These are phyloP conservation scores for Thermochaetoides thermophila DNA, from an alignment of 495 filamentous ascomycete species.

Conservation along the genomic window DNA sequence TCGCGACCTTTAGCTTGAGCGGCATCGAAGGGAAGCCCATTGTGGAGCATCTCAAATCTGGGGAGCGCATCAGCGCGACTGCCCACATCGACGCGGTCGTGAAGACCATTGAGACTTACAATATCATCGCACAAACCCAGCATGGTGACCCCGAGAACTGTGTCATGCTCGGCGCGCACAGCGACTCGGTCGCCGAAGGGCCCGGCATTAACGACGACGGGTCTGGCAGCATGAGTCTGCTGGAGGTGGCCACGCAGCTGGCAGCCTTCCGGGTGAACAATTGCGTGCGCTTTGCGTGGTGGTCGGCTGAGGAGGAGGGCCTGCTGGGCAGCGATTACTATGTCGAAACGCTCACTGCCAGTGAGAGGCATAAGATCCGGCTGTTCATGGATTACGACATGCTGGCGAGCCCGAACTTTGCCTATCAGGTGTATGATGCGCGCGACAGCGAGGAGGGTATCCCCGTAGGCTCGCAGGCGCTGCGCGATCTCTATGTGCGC, in stretches of 20 bases:
- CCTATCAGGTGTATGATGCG: conserved; percentile 37
- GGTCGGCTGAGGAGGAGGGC: conserved; percentile 43
- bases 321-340: conserved; percentile 44
- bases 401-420: conserved; percentile 40
- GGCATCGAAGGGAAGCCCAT: conserved; percentile 34
- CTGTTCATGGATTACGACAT: conserved; percentile 49
- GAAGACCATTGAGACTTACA: conserved; percentile 29
- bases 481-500: conserved; percentile 36
- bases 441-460: conserved; percentile 31
- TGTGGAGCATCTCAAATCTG: conserved; percentile 29
- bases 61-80: conserved; percentile 33
- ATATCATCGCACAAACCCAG: conserved; percentile 40
- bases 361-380: conserved; percentile 40
- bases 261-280: conserved; percentile 37
- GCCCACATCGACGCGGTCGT: conserved; percentile 42
- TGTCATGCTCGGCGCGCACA: conserved; percentile 43
- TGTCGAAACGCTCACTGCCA: conserved; percentile 28
- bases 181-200: conserved; percentile 37
- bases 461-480: conserved; percentile 33
- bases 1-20: conserved; percentile 43
- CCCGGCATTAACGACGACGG: conserved; percentile 41
- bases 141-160: conserved; percentile 41
- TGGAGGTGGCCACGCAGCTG: conserved; percentile 38
- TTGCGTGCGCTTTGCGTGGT: conserved; percentile 44
- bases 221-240: conserved; percentile 35